phyloP scores from a whole-genome alignment of 2,329 filamentous ascomycete species.

The Fusarium domesticum region DNA sequence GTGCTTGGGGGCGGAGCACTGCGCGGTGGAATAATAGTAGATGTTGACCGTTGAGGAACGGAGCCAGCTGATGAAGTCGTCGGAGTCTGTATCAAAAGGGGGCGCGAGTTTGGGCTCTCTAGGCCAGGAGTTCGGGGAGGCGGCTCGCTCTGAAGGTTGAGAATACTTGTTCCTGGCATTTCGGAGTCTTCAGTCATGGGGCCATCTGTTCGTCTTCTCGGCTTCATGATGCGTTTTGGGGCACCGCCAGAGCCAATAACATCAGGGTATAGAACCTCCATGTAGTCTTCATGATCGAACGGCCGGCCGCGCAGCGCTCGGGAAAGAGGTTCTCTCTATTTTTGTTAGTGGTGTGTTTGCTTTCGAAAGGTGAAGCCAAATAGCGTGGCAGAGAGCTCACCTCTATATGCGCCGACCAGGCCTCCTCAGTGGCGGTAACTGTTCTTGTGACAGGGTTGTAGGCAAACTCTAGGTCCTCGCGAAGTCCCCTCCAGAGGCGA shows the following conservation, averaged over 20 bases:
- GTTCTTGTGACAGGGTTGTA: conserved; percentile 51
- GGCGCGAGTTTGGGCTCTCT: conserved; percentile 28
- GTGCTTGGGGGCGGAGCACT: conserved; percentile 37
- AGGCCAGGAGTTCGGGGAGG: conserved; percentile 22
- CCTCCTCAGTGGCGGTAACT: conserved; percentile 55
- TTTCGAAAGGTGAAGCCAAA: too few species aligned
- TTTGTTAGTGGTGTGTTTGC: conserved; percentile 13
- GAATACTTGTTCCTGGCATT: conserved; percentile 46
- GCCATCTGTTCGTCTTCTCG: conserved; percentile 48
- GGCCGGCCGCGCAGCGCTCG: conserved; percentile 55
- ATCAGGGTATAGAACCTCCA: conserved; percentile 59
- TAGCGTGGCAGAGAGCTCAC: too few species aligned
- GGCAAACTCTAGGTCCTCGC: conserved; percentile 55
- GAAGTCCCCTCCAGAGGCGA: conserved; percentile 57
- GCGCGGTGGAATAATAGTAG: conserved; percentile 39
- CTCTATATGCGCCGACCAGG: conserved; percentile 56
- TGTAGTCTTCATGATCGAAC: conserved; percentile 59
- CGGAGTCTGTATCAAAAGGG: conserved; percentile 32
- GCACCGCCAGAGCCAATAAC: conserved; percentile 59
- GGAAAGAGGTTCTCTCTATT: conserved; percentile 56
- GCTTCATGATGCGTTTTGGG: conserved; percentile 57
- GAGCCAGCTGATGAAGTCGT: conserved; percentile 24
- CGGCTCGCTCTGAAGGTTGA: conserved; percentile 43
- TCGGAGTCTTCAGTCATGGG: conserved; percentile 46
- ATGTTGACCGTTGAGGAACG: conserved; percentile 27